Base-by-base conservation (phyloP, 2,329 filamentous ascomycete genomes). In the Pseudogymnoascus sp. region DNA sequence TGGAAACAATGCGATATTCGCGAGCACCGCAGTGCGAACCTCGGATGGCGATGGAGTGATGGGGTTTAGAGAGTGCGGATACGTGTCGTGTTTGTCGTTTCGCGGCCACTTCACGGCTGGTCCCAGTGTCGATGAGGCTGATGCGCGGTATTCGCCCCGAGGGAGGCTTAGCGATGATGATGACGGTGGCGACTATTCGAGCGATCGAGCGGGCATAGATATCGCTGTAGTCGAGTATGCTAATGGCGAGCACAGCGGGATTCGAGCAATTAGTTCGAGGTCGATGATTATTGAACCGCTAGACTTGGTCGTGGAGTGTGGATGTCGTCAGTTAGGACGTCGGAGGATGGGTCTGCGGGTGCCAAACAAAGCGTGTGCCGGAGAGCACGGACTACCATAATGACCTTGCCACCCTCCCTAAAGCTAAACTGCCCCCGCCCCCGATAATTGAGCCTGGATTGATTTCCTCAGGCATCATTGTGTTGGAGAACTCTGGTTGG, bases 311-410 rank as follows among this genome's bases (percentile, higher is more conserved):
- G 50, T 56, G 8, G 28, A 56, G 50, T 8, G 50, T 56, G 50
- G 50, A 56, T 56, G 50, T 56, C 50, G 50, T 56, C 50, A 56
- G 50, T 56, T 18, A 56, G 28, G 50, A 56, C 50, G 50, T 34
- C 50, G 50, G 34, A 36, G 28, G 50, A 56, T 36, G 50, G 50
- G 50, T 36, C 50, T 56, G 50, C 28, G 28, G 50, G 50, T 56
- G 50, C 50, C 50, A 56, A 56, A 56, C 28, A 56, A 56, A 56
- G 50, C 50, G 50, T 56, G 50, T 56, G 50, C 28, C 50, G 50
- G 50, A 56, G 50, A 56, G 50, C 50, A 56, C 50, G 50, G 50
- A 56, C 50, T 56, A 36, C 50, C 50, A 56, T 36, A 56, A 56
- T 56, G 50, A 56, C 50, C 50, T 56, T 56, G 50, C 50, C 50